Conservation (phyloP, 257 asterid species). For the Apocynum venetum region DNA sequence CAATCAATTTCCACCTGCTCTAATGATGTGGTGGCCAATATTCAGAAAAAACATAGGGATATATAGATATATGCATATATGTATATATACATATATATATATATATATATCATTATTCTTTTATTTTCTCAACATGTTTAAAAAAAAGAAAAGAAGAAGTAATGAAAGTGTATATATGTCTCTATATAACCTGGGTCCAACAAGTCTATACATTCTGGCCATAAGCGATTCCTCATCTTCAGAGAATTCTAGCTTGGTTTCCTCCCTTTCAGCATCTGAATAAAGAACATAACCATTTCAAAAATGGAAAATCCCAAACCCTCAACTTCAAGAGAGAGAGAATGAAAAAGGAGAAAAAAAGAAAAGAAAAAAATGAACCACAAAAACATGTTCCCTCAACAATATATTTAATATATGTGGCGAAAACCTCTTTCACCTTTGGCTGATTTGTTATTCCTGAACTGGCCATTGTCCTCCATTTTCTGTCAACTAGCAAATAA, state of each 20-base stretch:
- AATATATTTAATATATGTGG: too few relatives aligned
- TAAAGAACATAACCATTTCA: neutral
- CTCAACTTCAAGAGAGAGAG: too few relatives aligned
- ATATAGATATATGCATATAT: too few relatives aligned
- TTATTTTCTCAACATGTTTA: too few relatives aligned
- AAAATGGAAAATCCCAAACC: neutral
- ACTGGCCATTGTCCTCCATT: slow-evolving; percentile 16
- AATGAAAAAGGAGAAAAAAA: too few relatives aligned
- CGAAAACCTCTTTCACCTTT: slow-evolving; percentile 5
- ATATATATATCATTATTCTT: too few relatives aligned
- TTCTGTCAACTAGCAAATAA: neutral
- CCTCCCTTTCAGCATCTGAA: slow-evolving; percentile 13
- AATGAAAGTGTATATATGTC: too few relatives aligned
- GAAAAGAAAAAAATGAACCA: too few relatives aligned
- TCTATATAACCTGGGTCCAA: slow-evolving; percentile 23
- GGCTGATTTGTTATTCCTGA: neutral
- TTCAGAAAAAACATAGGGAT: neutral
- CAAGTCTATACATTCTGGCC: slow-evolving; percentile 28
- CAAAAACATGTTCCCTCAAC: too few relatives aligned
- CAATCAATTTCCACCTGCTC: slow-evolving; percentile 29
- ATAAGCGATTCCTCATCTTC: slow-evolving; percentile 30
- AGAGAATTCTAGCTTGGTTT: slow-evolving; percentile 22
- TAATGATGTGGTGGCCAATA: neutral
- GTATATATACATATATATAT: too few relatives aligned
- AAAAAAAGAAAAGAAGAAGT: too few relatives aligned